Percentiles rank a stretch among this genome's conserved stretches.
Evolutionary conservation across 2,329 filamentous ascomycete species (phyloP).

Genomic region (Penicillium griseofulvum): DNA sequence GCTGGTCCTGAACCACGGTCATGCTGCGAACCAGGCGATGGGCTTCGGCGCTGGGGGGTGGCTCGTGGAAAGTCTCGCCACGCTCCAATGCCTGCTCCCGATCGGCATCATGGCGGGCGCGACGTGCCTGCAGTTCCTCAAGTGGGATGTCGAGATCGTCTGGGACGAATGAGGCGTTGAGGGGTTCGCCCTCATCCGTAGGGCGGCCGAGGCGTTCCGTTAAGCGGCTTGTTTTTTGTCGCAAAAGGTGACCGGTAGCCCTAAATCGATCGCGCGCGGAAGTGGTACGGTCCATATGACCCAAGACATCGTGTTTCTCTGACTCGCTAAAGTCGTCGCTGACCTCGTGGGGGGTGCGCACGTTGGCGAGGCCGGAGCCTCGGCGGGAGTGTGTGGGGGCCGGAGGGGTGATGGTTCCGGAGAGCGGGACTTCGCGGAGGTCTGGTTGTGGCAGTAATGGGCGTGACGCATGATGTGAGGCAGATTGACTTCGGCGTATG

Average conservation of each 20-base stretch:
- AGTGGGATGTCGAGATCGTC: conserved; percentile 31
- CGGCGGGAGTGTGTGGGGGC: conserved; percentile 20
- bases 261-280: conserved; percentile 28
- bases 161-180: conserved; percentile 29
- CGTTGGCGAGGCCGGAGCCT: conserved; percentile 11
- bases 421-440: conserved; percentile 10
- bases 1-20: conserved; percentile 27
- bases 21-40: conserved; percentile 40
- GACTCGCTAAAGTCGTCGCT: conserved; percentile 4
- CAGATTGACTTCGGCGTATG: conserved; percentile 1
- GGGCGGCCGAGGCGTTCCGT: conserved; percentile 33
- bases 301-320: conserved; percentile 12
- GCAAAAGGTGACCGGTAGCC: conserved; percentile 29
- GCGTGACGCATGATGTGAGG: conserved; percentile 5
- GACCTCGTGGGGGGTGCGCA: conserved; percentile 6
- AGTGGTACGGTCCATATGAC: conserved; percentile 10
- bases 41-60: conserved; percentile 34
- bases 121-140: conserved; percentile 22
- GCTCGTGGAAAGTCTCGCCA: conserved; percentile 19
- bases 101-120: conserved; percentile 19
- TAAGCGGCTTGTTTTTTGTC: conserved; percentile 29
- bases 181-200: conserved; percentile 30
- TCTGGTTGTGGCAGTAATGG: conserved; percentile 18
- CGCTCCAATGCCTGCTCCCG: conserved; percentile 15
- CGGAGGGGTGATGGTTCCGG: conserved; percentile 25